These are phyloP conservation scores for Tremella fuciformis DNA, from an alignment of 768 basidiomycete genomes.

Conservation along the genomic window DNA sequence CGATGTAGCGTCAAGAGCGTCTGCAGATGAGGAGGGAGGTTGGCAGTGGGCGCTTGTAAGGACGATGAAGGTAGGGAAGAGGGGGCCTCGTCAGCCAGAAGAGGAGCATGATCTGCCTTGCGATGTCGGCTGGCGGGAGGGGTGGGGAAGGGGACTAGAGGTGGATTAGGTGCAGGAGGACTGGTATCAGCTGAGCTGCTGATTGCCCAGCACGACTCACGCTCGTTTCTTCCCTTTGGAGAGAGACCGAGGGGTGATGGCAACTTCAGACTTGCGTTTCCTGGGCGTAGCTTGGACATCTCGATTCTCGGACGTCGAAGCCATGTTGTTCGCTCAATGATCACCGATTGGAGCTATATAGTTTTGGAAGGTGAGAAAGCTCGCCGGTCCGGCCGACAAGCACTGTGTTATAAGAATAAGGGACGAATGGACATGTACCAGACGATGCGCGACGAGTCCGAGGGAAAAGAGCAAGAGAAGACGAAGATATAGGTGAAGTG, in stretches of 20 bases:
- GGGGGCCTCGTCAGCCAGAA: neutral
- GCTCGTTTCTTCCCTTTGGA: constrained; percentile 21
- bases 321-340: too few relatives aligned
- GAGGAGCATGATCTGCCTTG: constrained; percentile 12
- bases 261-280: constrained; percentile 27
- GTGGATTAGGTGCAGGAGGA: constrained; percentile 46
- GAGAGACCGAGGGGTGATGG: constrained; percentile 12
- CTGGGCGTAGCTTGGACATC: constrained; percentile 27
- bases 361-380: too few relatives aligned
- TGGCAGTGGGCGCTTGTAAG: neutral
- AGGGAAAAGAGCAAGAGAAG: too few relatives aligned
- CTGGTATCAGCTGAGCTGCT: constrained; percentile 13
- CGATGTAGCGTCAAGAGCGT: constrained; percentile 45
- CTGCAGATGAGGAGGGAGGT: constrained; percentile 44
- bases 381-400: too few relatives aligned
- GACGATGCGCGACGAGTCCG: too few relatives aligned
- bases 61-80: constrained; percentile 11
- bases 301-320: neutral
- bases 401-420: too few relatives aligned
- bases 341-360: too few relatives aligned
- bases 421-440: too few relatives aligned
- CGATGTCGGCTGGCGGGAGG: constrained; percentile 35
- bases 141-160: constrained; percentile 46
- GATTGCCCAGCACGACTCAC: constrained; percentile 18
- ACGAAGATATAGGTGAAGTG: too few relatives aligned